Base-by-base conservation (phyloP, 176 grass and related monocot genomes). In the Alloteropsis semialata region DNA sequence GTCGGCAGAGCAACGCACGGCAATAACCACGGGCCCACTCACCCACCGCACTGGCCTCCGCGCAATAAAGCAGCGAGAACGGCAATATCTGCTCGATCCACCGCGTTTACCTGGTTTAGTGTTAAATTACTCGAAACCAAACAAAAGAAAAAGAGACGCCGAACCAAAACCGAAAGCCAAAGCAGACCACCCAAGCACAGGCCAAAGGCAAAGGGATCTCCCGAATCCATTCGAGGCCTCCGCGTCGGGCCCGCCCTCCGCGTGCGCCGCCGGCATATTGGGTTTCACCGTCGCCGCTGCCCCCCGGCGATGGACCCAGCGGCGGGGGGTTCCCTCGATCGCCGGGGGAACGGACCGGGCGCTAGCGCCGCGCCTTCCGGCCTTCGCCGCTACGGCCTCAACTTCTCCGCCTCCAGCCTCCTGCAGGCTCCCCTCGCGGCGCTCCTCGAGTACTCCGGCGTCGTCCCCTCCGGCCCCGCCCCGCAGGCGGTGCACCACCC, bases 401-500 rank as follows among this genome's bases (percentile, higher is more conserved):
- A 82, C 46, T 95, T 98, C 77, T 94, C 90, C 27, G 44, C 95
- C 22, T 89, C 92, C 72, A 91, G 81, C 72, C 85, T 98, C 36
- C 88, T 98, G 33, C 95, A 95, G 85, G 95, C 92, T 61, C 90
- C 90, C 32, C 88, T 98, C 46, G 86, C 89, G 24, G 90, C 90
- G 44, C 89, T 98, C 49, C 75, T 98, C 78, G 95, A 98, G 78
- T 98, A 98, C 77, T 95, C 95, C 10, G 92, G 95, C 58, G 78
- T 98, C 61, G 81, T 98, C 38, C 95, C 86, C n/a, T n/a, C n/a
- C n/a, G n/a, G n/a, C n/a, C n/a, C n/a, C n/a, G n/a, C n/a, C n/a
- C n/a, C n/a, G n/a, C n/a, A n/a, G n/a, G n/a, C n/a, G n/a, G n/a
- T n/a, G n/a, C n/a, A n/a, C n/a, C n/a, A n/a, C n/a, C n/a, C n/a